Conservation (phyloP, 352 stramenopile species). For the Pythium aphanidermatum region DNA sequence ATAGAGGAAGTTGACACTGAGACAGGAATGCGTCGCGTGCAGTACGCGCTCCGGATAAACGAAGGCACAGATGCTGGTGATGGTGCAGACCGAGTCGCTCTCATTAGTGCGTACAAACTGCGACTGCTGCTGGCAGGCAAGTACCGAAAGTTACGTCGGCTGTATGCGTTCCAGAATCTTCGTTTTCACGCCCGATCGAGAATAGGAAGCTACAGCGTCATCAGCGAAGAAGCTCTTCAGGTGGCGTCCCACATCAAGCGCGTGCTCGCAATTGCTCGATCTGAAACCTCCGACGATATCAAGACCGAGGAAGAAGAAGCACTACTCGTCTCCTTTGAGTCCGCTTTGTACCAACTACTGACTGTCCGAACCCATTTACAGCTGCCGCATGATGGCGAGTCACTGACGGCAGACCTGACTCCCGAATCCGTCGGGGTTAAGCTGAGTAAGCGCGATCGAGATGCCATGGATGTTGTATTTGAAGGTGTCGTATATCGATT, state of each 20-base stretch:
- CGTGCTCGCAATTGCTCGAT: conserved; percentile 23
- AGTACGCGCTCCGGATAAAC: conserved; percentile 45
- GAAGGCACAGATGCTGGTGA: conserved; percentile 20
- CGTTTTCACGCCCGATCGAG: conserved; percentile 67
- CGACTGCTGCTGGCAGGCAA: conserved; percentile 33
- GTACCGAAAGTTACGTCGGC: conserved; percentile 16
- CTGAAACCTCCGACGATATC: conserved; percentile 1
- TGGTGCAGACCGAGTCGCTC: conserved; percentile 22
- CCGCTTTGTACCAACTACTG: conserved; percentile 56
- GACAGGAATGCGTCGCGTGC: conserved; percentile 48
- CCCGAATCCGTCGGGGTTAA: conserved; percentile 59
- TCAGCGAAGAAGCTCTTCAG: conserved; percentile 42
- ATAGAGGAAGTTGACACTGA: conserved; percentile 69
- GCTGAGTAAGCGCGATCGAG: conserved; percentile 48
- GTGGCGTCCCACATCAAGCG: conserved; percentile 24
- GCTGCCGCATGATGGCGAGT: conserved; percentile 20
- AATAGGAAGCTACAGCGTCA: conserved; percentile 71
- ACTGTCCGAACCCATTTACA: conserved; percentile 45
- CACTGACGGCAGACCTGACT: conserved; percentile 14
- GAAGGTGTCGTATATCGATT: conserved; percentile 76
- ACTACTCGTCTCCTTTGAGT: conserved; percentile 20
- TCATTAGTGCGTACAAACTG: conserved; percentile 63
- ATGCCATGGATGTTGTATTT: conserved; percentile 45
- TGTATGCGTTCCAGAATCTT: conserved; percentile 23
- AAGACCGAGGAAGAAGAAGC: conserved; percentile 26